Conservation (phyloP, 148 eudicot species). For the Spergularia marina region DNA sequence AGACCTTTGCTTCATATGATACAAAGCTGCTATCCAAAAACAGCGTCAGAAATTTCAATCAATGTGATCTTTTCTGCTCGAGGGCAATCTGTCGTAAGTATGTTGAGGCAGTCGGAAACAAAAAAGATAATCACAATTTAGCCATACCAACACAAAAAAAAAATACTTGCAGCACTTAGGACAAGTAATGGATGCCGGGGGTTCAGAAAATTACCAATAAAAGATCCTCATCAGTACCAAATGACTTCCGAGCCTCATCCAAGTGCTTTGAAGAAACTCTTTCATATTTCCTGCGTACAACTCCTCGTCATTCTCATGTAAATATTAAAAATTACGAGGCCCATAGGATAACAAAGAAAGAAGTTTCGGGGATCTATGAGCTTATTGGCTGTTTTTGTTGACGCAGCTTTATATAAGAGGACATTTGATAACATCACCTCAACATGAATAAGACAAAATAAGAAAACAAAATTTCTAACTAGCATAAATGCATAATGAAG, state of each 20-base stretch:
- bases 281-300: slow-evolving; percentile 54
- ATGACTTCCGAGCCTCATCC: slow-evolving; percentile 86
- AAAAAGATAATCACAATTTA: neutral
- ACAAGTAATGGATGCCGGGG: neutral
- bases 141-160: neutral
- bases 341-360: neutral
- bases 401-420: neutral
- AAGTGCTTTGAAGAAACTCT: slow-evolving; percentile 60
- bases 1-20: neutral
- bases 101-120: neutral
- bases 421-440: neutral
- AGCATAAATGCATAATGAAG: neutral
- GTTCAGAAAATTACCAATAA: slow-evolving; percentile 55
- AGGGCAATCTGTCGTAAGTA: slow-evolving; percentile 54
- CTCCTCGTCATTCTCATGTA: neutral
- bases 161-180: neutral
- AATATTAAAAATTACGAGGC: neutral
- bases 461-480: neutral
- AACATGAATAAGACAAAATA: neutral
- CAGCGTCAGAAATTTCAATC: neutral
- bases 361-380: neutral
- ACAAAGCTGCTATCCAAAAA: neutral
- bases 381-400: neutral
- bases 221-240: slow-evolving; percentile 97
- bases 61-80: slow-evolving; percentile 29